phyloP scores from a whole-genome alignment of 129 eudicot species.

The Erigeron canadensis region DNA sequence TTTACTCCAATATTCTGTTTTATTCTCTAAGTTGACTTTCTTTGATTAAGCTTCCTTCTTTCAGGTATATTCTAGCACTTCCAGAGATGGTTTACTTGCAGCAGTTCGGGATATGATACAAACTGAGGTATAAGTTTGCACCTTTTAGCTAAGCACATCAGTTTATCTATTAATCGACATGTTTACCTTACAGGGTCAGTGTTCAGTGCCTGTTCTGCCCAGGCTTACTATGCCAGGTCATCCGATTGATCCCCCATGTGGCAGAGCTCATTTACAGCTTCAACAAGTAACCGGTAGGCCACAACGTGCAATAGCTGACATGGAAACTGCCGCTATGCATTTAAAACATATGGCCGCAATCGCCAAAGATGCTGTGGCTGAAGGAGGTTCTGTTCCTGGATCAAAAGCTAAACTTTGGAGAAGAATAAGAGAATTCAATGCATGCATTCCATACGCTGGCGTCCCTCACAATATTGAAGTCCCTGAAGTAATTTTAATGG shows the following conservation, averaged over 20 bases:
- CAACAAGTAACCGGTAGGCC: slow-evolving; percentile 41
- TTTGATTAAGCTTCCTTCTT: slow-evolving; percentile 13
- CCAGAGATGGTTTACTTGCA: slow-evolving; percentile 96
- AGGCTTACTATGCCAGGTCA: slow-evolving; percentile 98
- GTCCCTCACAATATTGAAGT: slow-evolving; percentile 85
- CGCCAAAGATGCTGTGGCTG: slow-evolving; percentile 96
- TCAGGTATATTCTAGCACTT: slow-evolving; percentile 96
- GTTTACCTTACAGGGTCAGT: slow-evolving; percentile 68
- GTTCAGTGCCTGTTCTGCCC: slow-evolving; percentile 82
- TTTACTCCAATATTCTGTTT: slow-evolving; percentile 17
- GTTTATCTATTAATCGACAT: background rate
- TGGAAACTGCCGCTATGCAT: slow-evolving; percentile 81
- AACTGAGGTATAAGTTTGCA: slow-evolving; percentile 66
- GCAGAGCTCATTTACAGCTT: slow-evolving; percentile 65
- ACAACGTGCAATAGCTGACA: slow-evolving; percentile 53
- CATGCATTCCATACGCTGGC: slow-evolving; percentile 81
- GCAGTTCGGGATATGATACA: slow-evolving; percentile 91
- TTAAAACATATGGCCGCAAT: slow-evolving; percentile 92
- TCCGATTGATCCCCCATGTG: slow-evolving; percentile 97
- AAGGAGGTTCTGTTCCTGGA: slow-evolving; percentile 96
- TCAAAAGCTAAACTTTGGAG: slow-evolving; percentile 99
- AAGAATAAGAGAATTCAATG: slow-evolving; percentile 92
- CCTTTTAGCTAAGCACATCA: slow-evolving; percentile 11
- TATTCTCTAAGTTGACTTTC: slow-evolving; percentile 12
- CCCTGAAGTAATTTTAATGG: slow-evolving; percentile 98